phyloP scores from a whole-genome alignment of 805 yeast genomes.

The Tetrapisispora taiwanensis region DNA sequence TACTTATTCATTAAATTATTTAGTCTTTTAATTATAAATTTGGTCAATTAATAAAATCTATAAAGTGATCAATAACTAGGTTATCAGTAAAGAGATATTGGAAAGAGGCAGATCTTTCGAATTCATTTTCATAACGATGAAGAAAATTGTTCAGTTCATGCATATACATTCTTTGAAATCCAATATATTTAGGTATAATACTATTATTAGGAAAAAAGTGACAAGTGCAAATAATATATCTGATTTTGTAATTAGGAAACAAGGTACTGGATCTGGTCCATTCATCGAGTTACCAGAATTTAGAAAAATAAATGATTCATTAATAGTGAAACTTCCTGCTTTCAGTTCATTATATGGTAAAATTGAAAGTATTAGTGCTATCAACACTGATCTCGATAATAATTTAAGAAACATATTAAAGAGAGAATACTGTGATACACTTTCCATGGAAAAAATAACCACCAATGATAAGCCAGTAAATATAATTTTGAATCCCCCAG shows the following conservation, averaged over 20 bases:
- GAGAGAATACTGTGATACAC: conserved; percentile 6
- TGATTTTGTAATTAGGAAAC: conserved; percentile 11
- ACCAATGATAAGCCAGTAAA: conserved; percentile 20
- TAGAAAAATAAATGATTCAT: conserved; percentile 14
- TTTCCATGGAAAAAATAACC: conserved; percentile 8
- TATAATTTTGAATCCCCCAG: conserved; percentile 21
- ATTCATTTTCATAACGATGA: too few species aligned
- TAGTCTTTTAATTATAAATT: too few species aligned
- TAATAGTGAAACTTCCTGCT: conserved; percentile 16
- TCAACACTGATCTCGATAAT: conserved; percentile 7
- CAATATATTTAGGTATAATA: too few species aligned
- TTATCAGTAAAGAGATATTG: too few species aligned
- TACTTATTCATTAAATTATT: too few species aligned
- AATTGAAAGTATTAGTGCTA: conserved; percentile 11
- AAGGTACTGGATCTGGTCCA: conserved; percentile 25
- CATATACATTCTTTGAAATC: too few species aligned
- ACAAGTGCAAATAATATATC: conserved; percentile 1
- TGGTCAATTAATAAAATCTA: too few species aligned
- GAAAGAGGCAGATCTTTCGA: too few species aligned
- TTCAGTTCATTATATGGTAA: conserved; percentile 16
- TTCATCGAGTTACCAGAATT: conserved; percentile 23
- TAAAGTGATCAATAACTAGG: too few species aligned
- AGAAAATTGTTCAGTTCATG: too few species aligned
- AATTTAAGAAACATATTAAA: conserved; percentile 2
- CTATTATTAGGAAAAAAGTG: not conserved